Conservation (phyloP, 148 eudicot species). For the Camellia sinensis region DNA sequence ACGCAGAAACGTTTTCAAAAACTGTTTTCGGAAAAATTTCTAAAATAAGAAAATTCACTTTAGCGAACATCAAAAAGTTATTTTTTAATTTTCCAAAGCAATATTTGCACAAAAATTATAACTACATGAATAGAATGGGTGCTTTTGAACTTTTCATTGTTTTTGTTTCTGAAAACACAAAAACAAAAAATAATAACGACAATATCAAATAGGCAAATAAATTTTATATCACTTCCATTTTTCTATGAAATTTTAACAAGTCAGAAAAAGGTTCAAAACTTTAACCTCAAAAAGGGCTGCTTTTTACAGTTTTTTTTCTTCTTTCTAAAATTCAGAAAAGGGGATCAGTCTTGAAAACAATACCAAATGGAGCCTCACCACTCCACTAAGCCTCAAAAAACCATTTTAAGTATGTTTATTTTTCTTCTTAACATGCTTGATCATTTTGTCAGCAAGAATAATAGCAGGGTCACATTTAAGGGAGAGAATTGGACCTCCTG, state of each 20-base stretch:
- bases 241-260: neutral
- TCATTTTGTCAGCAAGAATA: neutral
- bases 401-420: neutral
- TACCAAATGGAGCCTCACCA: neutral
- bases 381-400: neutral
- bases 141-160: too few species aligned
- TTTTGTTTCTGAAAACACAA: too few species aligned
- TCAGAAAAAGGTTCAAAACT: neutral
- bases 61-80: too few species aligned
- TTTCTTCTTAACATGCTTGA: neutral
- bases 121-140: too few species aligned
- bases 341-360: neutral
- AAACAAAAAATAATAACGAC: too few species aligned
- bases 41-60: too few species aligned
- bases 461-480: neutral
- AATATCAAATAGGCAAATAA: neutral
- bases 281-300: slow-evolving; percentile 1
- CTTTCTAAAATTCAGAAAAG: too few species aligned
- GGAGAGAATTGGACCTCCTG: slow-evolving; percentile 51
- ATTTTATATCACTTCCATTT: neutral
- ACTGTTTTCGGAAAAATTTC: too few species aligned
- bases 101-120: too few species aligned
- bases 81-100: too few species aligned
- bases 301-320: too few species aligned
- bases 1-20: too few species aligned